Evolutionary conservation across 2,329 filamentous ascomycete genomes (phyloP).

Genomic region (Rhinocladiella similis): DNA sequence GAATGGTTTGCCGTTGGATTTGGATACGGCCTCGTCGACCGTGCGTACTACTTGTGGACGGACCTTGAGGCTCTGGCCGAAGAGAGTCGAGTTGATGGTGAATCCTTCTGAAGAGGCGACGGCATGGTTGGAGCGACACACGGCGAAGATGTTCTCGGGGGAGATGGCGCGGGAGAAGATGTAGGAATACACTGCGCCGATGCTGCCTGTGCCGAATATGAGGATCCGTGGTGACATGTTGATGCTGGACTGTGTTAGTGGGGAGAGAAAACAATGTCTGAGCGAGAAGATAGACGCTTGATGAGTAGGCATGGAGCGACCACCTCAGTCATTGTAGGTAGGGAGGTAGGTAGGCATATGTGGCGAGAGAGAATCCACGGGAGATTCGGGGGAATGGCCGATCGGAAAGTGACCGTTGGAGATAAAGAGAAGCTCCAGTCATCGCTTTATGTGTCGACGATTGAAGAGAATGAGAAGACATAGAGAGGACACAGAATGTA

Average conservation of each 20-base stretch:
- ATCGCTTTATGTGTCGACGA: too few relatives aligned
- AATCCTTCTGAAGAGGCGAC: constrained; percentile 31
- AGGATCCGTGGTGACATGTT: constrained; percentile 31
- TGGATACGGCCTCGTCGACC: constrained; percentile 26
- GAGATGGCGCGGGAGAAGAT: constrained; percentile 31
- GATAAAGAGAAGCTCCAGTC: too few relatives aligned
- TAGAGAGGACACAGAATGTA: too few relatives aligned
- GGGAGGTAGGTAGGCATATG: not conserved
- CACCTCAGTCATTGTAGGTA: not conserved
- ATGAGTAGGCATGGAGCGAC: not conserved
- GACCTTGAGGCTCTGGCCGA: constrained; percentile 29
- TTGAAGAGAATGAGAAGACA: too few relatives aligned
- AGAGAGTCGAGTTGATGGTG: constrained; percentile 31
- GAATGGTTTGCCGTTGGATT: constrained; percentile 32
- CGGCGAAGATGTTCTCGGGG: constrained; percentile 31
- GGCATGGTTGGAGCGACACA: constrained; percentile 38
- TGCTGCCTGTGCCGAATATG: constrained; percentile 36
- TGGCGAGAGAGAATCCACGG: not conserved
- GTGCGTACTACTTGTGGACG: constrained; percentile 27
- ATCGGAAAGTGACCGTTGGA: not conserved
- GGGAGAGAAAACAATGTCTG: not conserved
- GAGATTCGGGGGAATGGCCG: not conserved
- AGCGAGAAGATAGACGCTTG: not conserved
- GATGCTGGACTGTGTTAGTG: constrained; percentile 1
- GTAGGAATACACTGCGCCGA: constrained; percentile 35